Conservation (phyloP, 768 basidiomycete species). For the Tricholoma saponaceum region DNA sequence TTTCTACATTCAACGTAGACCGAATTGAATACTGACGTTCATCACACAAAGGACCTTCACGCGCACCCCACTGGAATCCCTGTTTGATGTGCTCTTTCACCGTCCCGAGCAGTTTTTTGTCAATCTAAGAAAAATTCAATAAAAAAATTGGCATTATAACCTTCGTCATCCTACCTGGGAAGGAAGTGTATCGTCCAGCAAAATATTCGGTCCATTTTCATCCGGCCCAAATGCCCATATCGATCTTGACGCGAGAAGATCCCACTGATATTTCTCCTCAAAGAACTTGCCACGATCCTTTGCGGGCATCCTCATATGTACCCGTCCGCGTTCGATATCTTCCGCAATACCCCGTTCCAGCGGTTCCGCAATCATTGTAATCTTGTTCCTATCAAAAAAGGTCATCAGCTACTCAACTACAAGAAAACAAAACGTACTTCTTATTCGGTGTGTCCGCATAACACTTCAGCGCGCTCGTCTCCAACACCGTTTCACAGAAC, state of each 20-base stretch:
- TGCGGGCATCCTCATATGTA: slow-evolving; percentile 91
- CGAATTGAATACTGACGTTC: slow-evolving; percentile 71
- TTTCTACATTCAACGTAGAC: neutral
- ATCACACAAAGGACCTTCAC: slow-evolving; percentile 97
- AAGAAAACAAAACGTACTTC: slow-evolving; percentile 52
- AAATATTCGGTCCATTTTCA: slow-evolving; percentile 88
- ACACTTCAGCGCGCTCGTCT: slow-evolving; percentile 96
- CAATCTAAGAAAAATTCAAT: slow-evolving; percentile 48
- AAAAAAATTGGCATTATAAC: neutral
- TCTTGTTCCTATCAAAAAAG: slow-evolving; percentile 71
- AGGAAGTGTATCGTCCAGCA: slow-evolving; percentile 94
- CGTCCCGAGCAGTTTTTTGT: slow-evolving; percentile 85
- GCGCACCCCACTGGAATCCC: slow-evolving; percentile 98
- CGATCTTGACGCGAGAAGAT: slow-evolving; percentile 92
- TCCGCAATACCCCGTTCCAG: slow-evolving; percentile 94
- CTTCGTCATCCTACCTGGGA: slow-evolving; percentile 58
- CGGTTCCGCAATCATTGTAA: slow-evolving; percentile 99
- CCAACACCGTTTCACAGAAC: slow-evolving; percentile 97
- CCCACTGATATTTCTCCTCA: slow-evolving; percentile 97
- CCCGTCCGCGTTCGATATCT: slow-evolving; percentile 90
- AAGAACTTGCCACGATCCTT: slow-evolving; percentile 97
- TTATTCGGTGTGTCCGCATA: slow-evolving; percentile 99
- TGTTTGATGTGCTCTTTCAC: slow-evolving; percentile 97
- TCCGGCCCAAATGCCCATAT: slow-evolving; percentile 99
- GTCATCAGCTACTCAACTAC: neutral